Base-by-base conservation (phyloP, 331 rosid species). In the Stylosanthes scabra region DNA sequence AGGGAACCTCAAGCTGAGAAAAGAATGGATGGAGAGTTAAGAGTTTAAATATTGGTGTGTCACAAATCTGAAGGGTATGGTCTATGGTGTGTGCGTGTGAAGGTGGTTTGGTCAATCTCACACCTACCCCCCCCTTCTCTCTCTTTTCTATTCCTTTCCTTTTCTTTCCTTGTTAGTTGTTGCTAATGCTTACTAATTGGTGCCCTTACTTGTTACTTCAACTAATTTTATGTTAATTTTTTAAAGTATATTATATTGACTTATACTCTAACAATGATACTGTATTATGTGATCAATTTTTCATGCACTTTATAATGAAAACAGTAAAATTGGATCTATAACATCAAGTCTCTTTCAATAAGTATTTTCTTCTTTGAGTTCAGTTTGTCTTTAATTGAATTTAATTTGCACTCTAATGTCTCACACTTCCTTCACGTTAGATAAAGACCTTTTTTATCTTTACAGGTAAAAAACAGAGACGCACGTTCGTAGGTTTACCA, bases 1-100 rank as follows among this genome's bases (percentile, higher is more conserved):
- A 90, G 83, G 90, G 93, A 87, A 80, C 88, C 79, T 76, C 91
- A 85, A 93, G 96, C 97, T 93, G 93, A 86, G 98, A 64, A 29
- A 47, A 20, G 57, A 59, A 50, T 8, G 60, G 50, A 37, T 31
- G 63, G 29, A 39, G 67, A 15, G 12, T 8, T 8, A 20, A 10
- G 90, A 79, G 65, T 81, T 40, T 82, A 89, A 74, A 90, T 72
- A 79, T 11, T 10, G 41, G 14, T 63, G 39, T 6, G 65, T 4
- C 7, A n/a, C 42, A 31, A 50, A 72, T 63, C 58, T 50, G 59
- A 66, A 15, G 58, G 64, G 62, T 50, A 54, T 74, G 77, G 78
- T 72, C 81, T 79, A 20, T 20, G 39, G 51, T 11, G 51, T 9
- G 51, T 11, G 84, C 42, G 80, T 77, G 83, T 59, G 63, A 81